Evolutionary conservation across 352 stramenopile genomes (phyloP).

Genomic region (Phytopythium aichiense): DNA sequence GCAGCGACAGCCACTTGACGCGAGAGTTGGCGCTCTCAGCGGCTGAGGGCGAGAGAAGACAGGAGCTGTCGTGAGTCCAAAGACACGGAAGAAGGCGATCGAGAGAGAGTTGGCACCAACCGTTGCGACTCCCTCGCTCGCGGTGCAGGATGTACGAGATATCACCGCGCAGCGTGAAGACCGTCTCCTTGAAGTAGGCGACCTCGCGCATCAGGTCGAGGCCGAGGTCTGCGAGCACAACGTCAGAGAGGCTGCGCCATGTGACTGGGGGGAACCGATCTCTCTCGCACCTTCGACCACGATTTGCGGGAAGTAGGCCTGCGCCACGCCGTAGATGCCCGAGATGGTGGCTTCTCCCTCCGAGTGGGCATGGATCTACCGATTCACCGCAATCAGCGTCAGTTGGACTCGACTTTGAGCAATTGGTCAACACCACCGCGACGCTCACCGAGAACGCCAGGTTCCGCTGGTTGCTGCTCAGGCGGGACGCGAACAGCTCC

Average conservation of each 20-base stretch:
- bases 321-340: slow-evolving; percentile 50
- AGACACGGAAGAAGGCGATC: neutral
- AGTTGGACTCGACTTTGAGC: neutral
- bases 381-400: neutral
- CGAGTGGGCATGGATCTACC: slow-evolving; percentile 42
- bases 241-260: neutral
- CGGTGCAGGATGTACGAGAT: slow-evolving; percentile 80
- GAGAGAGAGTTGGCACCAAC: slow-evolving; percentile 13
- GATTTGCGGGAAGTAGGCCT: slow-evolving; percentile 76
- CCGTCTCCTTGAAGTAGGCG: slow-evolving; percentile 70
- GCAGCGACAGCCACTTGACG: slow-evolving; percentile 81
- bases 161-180: slow-evolving; percentile 73
- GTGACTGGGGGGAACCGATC: neutral
- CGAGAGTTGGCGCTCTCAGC: slow-evolving; percentile 73
- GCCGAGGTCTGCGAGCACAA: slow-evolving; percentile 39
- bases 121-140: slow-evolving; percentile 69
- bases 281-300: slow-evolving; percentile 52
- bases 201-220: slow-evolving; percentile 82
- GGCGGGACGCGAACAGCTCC: slow-evolving; percentile 52
- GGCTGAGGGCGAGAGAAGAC: slow-evolving; percentile 25
- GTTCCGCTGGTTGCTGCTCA: slow-evolving; percentile 39
- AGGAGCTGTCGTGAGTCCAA: slow-evolving; percentile 2
- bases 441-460: slow-evolving; percentile 48
- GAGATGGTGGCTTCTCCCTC: slow-evolving; percentile 51
- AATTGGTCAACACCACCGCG: neutral